Evolutionary conservation across 164 flowering plant genomes (phyloP), one percentile per base, ranked within the genome.

Genomic region (Berberis thunbergii): DNA sequence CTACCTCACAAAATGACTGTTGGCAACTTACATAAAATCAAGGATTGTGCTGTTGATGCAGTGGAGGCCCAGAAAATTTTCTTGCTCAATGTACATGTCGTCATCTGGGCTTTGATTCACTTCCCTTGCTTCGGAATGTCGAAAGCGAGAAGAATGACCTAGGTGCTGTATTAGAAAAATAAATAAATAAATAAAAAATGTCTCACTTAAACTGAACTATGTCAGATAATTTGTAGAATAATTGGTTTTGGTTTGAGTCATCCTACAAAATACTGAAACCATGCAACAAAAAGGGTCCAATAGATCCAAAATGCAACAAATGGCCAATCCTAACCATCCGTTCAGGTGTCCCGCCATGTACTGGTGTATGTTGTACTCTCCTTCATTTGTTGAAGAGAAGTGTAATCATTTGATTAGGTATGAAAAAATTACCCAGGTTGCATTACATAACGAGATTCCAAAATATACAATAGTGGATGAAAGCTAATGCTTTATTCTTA

Each of bases 121-220:
- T 87, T 71, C 92, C 96, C 78, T 95, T 94, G 93, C 96, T 91
- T 65, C 96, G 83, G 58, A 95, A 95, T 11, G 89, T 68, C 11
- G 97, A 87, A 49, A 91, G 85, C 2, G 96, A 94, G 79, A 94
- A 94, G 75, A 94, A 94, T 62, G 98, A 94, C 63, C 89, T 74
- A 40, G 96, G 91, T 41, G 93, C 98, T 94, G 96, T 43, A 57
- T 26, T 26, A 26, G 26, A 26, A 26, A 26, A 26, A 26, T 26
- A 26, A 26, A 26, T 26, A 26, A 26, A 26, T 26, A 26, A 26
- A 26, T 26, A 26, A 26, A n/a, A 26, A 26, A 26, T 26, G 26
- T 26, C 26, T 10, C 8, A 44, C 6, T 44, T n/a, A 48, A 61
- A 6, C 54, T 13, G 26, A 9, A 43, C 10, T 3, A 43, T 26